phyloP scores from a whole-genome alignment of 1,284 basidiomycete species.

The Ceratobasidium sp. region DNA sequence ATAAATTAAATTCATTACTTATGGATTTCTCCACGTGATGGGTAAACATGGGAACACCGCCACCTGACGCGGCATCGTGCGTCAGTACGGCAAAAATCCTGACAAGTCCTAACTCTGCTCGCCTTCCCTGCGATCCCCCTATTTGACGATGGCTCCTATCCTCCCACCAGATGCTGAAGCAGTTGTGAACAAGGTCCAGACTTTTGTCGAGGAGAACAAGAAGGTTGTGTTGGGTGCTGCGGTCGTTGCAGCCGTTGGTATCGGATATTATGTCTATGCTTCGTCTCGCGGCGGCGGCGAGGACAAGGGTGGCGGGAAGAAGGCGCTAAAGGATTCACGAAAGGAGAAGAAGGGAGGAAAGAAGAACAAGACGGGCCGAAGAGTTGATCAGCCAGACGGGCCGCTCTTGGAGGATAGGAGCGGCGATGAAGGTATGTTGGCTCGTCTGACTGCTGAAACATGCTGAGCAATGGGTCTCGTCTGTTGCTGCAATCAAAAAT shows the following conservation, averaged over 20 bases:
- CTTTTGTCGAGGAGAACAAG: constrained; percentile 82
- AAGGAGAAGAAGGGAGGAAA: constrained; percentile 69
- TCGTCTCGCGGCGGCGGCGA: constrained; percentile 54
- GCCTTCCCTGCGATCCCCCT: constrained; percentile 17
- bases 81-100: constrained; percentile 31
- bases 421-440: constrained; percentile 50
- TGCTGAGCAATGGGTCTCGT: constrained; percentile 1
- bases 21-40: constrained; percentile 32
- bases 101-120: constrained; percentile 9
- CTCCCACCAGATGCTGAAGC: constrained; percentile 25
- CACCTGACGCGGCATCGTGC: constrained; percentile 21
- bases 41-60: constrained; percentile 43
- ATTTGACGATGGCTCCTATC: constrained; percentile 23
- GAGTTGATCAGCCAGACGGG: constrained; percentile 65
- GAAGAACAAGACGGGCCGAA: constrained; percentile 55
- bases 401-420: constrained; percentile 82
- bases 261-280: constrained; percentile 74
- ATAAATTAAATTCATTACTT: constrained; percentile 2
- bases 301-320: constrained; percentile 71
- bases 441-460: constrained; percentile 48
- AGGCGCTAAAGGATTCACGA: constrained; percentile 69
- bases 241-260: constrained; percentile 80
- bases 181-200: constrained; percentile 73
- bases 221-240: constrained; percentile 76
- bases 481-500: neutral